A percentile compares a stretch with the other conserved stretches of the same genome.
These are phyloP conservation scores for Apium graveolens DNA, from an alignment of 129 eudicot species.

Conservation along the genomic window DNA sequence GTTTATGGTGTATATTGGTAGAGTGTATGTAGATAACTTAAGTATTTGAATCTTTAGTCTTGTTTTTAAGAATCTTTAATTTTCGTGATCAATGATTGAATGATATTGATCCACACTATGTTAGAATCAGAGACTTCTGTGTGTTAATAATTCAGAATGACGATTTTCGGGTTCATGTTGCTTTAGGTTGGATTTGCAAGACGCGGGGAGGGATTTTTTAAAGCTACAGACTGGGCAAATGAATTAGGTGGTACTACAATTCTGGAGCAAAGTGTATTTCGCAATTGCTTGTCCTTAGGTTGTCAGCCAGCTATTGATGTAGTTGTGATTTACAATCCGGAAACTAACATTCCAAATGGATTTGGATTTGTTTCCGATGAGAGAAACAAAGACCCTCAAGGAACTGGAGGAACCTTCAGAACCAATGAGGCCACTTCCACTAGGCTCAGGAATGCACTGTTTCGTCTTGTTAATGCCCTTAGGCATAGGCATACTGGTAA, in stretches of 20 bases:
- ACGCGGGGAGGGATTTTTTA: too few species aligned
- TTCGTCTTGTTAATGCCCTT: neutral
- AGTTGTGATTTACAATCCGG: neutral
- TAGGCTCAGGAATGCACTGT: neutral
- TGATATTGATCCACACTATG: too few species aligned
- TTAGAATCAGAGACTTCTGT: too few species aligned
- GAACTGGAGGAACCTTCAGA: neutral
- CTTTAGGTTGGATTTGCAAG: too few species aligned
- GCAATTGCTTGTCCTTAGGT: neutral
- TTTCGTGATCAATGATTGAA: too few species aligned
- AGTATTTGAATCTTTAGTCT: too few species aligned
- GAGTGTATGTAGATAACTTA: too few species aligned
- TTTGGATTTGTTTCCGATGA: neutral
- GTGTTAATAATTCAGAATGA: too few species aligned
- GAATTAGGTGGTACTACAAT: neutral
- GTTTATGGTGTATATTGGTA: too few species aligned
- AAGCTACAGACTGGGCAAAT: neutral
- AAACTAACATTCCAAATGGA: neutral
- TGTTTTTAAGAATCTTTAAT: too few species aligned
- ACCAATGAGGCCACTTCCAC: neutral
- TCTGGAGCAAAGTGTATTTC: neutral
- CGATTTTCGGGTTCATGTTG: too few species aligned
- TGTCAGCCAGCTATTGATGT: neutral
- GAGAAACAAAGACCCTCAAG: rapidly evolving
- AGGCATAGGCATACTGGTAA: neutral